Conservation (phyloP, 2,329 filamentous ascomycete species). For the Cladophialophora exuberans region DNA sequence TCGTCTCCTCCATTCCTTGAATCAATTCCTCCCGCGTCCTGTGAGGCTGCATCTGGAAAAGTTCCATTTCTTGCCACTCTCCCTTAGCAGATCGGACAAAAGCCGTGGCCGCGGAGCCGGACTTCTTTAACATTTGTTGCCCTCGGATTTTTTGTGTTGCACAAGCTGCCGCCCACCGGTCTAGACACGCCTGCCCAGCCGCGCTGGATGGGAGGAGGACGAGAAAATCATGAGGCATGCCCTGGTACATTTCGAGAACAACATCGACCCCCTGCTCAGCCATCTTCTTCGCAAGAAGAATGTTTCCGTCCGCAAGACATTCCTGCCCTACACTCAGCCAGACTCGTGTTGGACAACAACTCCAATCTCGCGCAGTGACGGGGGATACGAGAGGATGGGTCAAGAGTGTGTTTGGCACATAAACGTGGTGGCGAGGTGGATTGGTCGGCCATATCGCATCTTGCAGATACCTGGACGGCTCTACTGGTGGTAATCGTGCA, state of each 20-base stretch:
- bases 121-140: no score
- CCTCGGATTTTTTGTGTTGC: no score
- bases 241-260: conserved; percentile 1
- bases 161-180: neutral
- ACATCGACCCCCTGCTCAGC: conserved; percentile 3
- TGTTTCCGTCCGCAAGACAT: conserved; percentile 2
- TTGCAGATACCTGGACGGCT: neutral
- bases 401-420: neutral
- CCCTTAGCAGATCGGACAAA: no score
- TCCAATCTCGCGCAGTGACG: conserved; percentile 5
- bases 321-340: conserved; percentile 6
- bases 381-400: conserved; percentile 19
- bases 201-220: neutral
- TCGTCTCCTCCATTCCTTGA: no score
- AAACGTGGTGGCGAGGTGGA: conserved; percentile 10
- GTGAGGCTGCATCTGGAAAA: no score
- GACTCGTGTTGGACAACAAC: neutral
- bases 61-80: no score
- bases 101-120: no score
- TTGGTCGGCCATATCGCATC: conserved; percentile 11
- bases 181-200: neutral
- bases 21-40: no score
- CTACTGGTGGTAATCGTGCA: neutral
- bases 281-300: conserved; percentile 8
- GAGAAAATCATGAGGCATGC: conserved; percentile 8